Conservation (phyloP, 2,329 filamentous ascomycete genomes). For the Annulohypoxylon truncatum region DNA sequence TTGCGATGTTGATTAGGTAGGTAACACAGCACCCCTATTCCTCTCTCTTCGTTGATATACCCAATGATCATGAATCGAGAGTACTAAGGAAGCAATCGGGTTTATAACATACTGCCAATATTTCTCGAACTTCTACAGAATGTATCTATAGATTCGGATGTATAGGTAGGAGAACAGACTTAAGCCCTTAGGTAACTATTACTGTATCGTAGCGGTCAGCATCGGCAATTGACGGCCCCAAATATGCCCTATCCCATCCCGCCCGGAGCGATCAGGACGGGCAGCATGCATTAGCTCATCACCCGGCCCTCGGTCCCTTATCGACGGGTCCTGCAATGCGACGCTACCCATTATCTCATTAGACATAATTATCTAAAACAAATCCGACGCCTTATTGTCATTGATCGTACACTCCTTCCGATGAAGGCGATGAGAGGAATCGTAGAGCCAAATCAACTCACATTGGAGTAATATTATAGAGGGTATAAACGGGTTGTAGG, state of each 20-base stretch:
- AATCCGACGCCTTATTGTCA: slow-evolving; percentile 32
- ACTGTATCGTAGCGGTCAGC: slow-evolving; percentile 23
- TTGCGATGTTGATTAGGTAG: too few relatives aligned
- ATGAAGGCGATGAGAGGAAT: slow-evolving; percentile 22
- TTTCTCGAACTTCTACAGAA: too few relatives aligned
- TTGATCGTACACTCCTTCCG: slow-evolving; percentile 10
- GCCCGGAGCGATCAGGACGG: neutral
- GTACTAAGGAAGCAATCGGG: too few relatives aligned
- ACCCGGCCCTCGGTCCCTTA: slow-evolving; percentile 14
- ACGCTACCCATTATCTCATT: slow-evolving; percentile 13
- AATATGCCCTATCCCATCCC: neutral
- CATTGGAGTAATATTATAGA: neutral
- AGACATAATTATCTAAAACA: slow-evolving; percentile 1
- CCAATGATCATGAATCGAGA: too few relatives aligned
- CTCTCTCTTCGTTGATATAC: too few relatives aligned
- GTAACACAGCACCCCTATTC: too few relatives aligned
- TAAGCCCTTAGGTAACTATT: slow-evolving; percentile 30
- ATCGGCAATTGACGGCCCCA: slow-evolving; percentile 21
- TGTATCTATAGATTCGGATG: too few relatives aligned
- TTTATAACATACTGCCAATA: too few relatives aligned
- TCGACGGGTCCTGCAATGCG: slow-evolving; percentile 26
- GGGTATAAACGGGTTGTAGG: slow-evolving; percentile 7
- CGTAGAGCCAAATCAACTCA: neutral
- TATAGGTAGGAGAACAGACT: too few relatives aligned
- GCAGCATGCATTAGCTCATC: slow-evolving; percentile 14